Base-by-base conservation (phyloP, 1,139 yeast genomes). In the Kluyveromyces marxianus region DNA sequence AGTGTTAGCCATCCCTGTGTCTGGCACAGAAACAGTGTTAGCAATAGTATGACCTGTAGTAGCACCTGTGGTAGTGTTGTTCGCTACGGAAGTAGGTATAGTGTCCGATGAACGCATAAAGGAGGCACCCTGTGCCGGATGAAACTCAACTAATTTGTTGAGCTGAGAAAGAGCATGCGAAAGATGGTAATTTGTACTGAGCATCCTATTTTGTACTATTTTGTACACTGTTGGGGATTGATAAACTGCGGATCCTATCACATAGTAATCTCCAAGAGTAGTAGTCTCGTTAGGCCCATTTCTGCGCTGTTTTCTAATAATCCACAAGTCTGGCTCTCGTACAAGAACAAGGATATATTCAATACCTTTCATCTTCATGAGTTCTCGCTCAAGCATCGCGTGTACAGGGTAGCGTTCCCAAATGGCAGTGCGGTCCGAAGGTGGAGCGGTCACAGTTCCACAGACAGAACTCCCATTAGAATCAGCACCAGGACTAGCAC, bases 281-380 rank as follows among this genome's bases (percentile, higher is more conserved):
- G 74, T 69, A 0, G 77, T 77, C 28, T 72, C 74, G 4, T 68
- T 69, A 5, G 79, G 77, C 36, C 75, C 70, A 4, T 74, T 55
- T 30, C 97, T 69, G 41, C 77, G 70, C 62, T 90, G 97, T 60
- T 89, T 89, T 48, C 95, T 73, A 8, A 92, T 77, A 21, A 90
- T 75, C 97, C 97, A 92, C 56, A 88, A 78, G 58, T 88, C 96
- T 0, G 97, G 97, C 54, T 89, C 97, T 44, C 89, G 71, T 3
- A 82, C 79, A 50, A 76, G 71, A 0, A 83, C 82, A 7, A 94
- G 74, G 2, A 86, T 79, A 59, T 87, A 92, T 65, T 92, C 98
- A 0, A 83, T 66, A 0, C 98, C 98, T 25, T 76, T 77, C 88
- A 92, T 82, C 55, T 85, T 87, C 49, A 72, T 69, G 50, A 92